Percentiles rank a stretch among this genome's conserved stretches.
Conservation (phyloP, 2,329 filamentous ascomycete species). For the Xylaria sp. region DNA sequence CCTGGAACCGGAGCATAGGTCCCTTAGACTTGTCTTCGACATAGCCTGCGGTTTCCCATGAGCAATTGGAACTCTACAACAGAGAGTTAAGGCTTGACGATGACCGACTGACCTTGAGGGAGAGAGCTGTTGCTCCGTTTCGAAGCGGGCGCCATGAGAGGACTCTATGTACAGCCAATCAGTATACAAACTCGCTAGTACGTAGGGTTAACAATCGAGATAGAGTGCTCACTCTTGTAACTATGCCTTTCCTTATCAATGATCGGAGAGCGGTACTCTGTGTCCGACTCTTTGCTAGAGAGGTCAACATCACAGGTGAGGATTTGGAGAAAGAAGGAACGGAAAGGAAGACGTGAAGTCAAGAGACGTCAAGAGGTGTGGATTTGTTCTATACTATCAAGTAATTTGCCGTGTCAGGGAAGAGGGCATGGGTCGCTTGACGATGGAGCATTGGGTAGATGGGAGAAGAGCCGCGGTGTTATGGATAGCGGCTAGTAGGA, state of each 20-base stretch:
- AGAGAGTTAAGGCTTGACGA: conserved; percentile 20
- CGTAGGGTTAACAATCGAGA: background rate
- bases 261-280: conserved; percentile 50
- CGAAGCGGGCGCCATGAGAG: conserved; percentile 64
- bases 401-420: conserved; percentile 21
- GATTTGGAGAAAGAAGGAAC: conserved; percentile 25
- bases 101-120: conserved; percentile 57
- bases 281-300: conserved; percentile 50
- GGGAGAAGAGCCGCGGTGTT: conserved; percentile 30
- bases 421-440: conserved; percentile 28
- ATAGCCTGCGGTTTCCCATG: conserved; percentile 67
- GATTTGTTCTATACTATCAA: conserved; percentile 21
- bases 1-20: conserved; percentile 84
- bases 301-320: conserved; percentile 50
- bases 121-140: conserved; percentile 69
- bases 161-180: conserved; percentile 44
- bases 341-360: conserved; percentile 29
- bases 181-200: conserved; percentile 33
- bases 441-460: conserved; percentile 15
- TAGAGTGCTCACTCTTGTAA: conserved; percentile 41
- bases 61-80: conserved; percentile 5
- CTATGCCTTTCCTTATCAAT: conserved; percentile 42
- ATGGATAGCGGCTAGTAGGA: background rate
- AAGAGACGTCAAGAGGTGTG: conserved; percentile 29
- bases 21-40: conserved; percentile 83